A percentile compares a stretch with the other conserved stretches of the same genome.
Evolutionary conservation across 106 monocot species (phyloP).

Genomic region (Posidonia australis): DNA sequence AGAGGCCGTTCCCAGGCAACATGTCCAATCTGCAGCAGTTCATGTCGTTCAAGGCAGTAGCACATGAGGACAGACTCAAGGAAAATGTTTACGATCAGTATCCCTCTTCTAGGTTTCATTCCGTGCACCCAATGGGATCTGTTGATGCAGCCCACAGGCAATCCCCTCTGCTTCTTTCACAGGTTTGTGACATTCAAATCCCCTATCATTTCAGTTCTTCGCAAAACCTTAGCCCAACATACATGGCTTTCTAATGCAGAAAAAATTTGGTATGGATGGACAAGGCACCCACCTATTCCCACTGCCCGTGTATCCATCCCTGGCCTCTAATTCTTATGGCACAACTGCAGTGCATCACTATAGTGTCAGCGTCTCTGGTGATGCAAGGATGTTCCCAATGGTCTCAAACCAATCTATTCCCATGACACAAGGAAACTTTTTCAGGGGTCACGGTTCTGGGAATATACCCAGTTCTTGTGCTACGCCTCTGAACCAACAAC

Average conservation of each 20-base stretch:
- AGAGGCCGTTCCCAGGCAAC: conserved; percentile 43
- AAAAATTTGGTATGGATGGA: conserved; percentile 18
- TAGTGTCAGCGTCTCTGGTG: neutral
- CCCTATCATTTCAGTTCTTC: neutral
- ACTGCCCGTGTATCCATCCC: conserved; percentile 13
- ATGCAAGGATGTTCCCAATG: neutral
- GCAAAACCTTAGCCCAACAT: neutral
- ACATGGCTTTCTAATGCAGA: conserved; percentile 10
- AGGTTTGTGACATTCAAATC: conserved; percentile 20
- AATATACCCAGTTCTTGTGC: neutral
- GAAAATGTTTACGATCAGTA: conserved; percentile 22
- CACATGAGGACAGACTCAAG: conserved; percentile 21
- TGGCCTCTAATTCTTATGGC: conserved; percentile 4
- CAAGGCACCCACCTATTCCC: conserved; percentile 20
- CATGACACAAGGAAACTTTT: conserved; percentile 23
- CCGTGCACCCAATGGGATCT: conserved; percentile 16
- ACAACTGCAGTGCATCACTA: conserved; percentile 8
- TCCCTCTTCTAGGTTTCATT: conserved; percentile 29
- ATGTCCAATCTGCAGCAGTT: conserved; percentile 29
- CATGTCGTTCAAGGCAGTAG: conserved; percentile 32
- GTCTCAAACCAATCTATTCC: conserved; percentile 17
- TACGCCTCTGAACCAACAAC: conserved; percentile 20
- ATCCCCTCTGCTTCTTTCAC: conserved; percentile 4
- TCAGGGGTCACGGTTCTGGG: conserved; percentile 28
- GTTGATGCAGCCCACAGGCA: conserved; percentile 13